A percentile compares a stretch with the other conserved stretches of the same genome.
These are phyloP conservation scores for Talaromyces stipitatus DNA, from an alignment of 495 filamentous ascomycete species.

Conservation along the genomic window DNA sequence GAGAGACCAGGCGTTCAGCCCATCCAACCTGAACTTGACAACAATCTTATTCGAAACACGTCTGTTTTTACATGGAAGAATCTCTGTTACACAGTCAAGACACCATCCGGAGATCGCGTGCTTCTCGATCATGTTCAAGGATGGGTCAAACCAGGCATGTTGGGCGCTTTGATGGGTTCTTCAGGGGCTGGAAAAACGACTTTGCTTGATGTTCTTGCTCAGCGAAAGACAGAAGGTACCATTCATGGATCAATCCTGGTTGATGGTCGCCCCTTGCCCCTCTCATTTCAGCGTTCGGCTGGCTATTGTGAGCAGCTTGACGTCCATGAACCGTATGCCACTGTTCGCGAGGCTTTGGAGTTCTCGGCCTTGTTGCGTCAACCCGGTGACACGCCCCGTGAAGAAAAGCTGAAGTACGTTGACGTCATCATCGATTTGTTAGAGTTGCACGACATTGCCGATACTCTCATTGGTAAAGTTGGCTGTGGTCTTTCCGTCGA, in stretches of 20 bases:
- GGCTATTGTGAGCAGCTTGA: slow-evolving; percentile 58
- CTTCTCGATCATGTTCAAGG: slow-evolving; percentile 72
- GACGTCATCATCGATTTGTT: slow-evolving; percentile 51
- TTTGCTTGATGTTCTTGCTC: slow-evolving; percentile 44
- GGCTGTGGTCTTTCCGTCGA: slow-evolving; percentile 50
- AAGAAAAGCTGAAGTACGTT: slow-evolving; percentile 55
- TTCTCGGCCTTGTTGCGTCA: slow-evolving; percentile 55
- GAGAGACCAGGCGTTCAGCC: slow-evolving; percentile 21
- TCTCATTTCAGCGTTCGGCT: slow-evolving; percentile 66
- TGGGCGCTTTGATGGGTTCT: slow-evolving; percentile 66
- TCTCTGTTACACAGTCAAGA: slow-evolving; percentile 46
- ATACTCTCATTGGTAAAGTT: slow-evolving; percentile 44
- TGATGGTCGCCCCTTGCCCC: slow-evolving; percentile 66
- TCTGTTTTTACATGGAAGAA: slow-evolving; percentile 57
- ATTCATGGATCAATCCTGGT: slow-evolving; percentile 82
- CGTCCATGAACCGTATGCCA: slow-evolving; percentile 49
- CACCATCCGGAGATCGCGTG: slow-evolving; percentile 29
- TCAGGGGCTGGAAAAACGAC: slow-evolving; percentile 62
- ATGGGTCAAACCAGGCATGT: slow-evolving; percentile 81
- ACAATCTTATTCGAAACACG: slow-evolving; percentile 37
- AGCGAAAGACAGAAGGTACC: slow-evolving; percentile 78
- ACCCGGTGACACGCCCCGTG: slow-evolving; percentile 33
- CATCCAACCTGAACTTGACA: slow-evolving; percentile 28
- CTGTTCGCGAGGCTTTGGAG: slow-evolving; percentile 54
- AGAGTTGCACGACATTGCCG: slow-evolving; percentile 48